Percentiles rank a stretch among this genome's conserved stretches.
Conservation (phyloP, 805 yeast genomes). For the Cyberlindnera americana region DNA sequence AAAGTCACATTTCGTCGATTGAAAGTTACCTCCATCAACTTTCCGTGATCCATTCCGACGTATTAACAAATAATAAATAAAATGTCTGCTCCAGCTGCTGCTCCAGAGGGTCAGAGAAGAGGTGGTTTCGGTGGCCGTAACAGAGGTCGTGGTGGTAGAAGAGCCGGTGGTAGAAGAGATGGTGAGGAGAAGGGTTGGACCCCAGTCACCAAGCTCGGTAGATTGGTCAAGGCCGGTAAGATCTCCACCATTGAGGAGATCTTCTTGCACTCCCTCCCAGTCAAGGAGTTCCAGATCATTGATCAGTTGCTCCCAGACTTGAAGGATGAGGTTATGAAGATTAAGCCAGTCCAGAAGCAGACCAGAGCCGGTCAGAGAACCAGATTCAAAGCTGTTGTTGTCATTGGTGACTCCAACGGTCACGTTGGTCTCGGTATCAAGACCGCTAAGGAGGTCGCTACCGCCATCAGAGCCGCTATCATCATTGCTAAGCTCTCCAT, state of each 20-base stretch:
- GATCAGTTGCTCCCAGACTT: slow-evolving; percentile 94
- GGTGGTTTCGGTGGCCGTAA: slow-evolving; percentile 54
- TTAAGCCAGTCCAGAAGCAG: slow-evolving; percentile 99
- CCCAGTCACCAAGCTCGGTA: slow-evolving; percentile 99
- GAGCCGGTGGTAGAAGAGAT: slow-evolving; percentile 77
- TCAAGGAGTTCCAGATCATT: slow-evolving; percentile 98
- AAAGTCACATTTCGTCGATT: slow-evolving; percentile 36
- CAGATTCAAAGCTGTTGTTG: slow-evolving; percentile 99
- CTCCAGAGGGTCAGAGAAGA: slow-evolving; percentile 39
- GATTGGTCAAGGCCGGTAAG: slow-evolving; percentile 99
- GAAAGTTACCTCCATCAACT: slow-evolving; percentile 54
- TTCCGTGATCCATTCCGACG: slow-evolving; percentile 51
- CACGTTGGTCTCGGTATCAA: slow-evolving; percentile 99
- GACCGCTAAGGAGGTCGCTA: slow-evolving; percentile 99
- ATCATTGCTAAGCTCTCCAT: slow-evolving; percentile 97
- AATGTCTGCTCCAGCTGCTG: slow-evolving; percentile 42
- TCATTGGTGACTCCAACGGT: slow-evolving; percentile 99
- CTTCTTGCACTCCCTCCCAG: slow-evolving; percentile 98
- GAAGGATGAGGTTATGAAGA: slow-evolving; percentile 99
- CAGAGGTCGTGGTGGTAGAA: slow-evolving; percentile 61
- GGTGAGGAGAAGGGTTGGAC: slow-evolving; percentile 98
- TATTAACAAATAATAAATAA: slow-evolving; percentile 21
- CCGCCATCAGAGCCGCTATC: slow-evolving; percentile 99
- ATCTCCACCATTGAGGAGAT: slow-evolving; percentile 94
- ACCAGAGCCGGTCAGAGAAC: slow-evolving; percentile 99